Evolutionary conservation across 192 early-diverging fungal species (phyloP), one percentile per base, ranked within the genome.

Genomic region (Chytriomyces sp.): DNA sequence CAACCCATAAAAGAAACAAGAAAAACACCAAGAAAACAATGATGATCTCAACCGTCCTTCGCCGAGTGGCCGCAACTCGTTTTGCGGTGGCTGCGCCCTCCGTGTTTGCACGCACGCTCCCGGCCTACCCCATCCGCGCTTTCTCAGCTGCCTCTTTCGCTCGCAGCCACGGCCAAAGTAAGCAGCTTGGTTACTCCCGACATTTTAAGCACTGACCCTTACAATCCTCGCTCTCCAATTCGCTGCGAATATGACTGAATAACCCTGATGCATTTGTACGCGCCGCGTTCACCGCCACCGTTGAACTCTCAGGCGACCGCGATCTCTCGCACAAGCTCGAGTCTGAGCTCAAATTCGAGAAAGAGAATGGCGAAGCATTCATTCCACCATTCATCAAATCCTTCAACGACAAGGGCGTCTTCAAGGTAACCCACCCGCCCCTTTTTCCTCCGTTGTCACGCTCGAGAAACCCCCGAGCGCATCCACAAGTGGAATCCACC

Each of bases 311-410:
- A 81, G 86, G 85, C 50, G 95, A 94, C 82, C 78, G 79, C 69
- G 92, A 94, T 57, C 87, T 95, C 7, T 81, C 85, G 50, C 86
- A 91, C 80, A 91, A 90, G 61, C 87, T 97, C 63, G 75, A 78
- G 61, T 88, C 93, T 45, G 95, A 97, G 81, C 82, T 92, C 61
- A 79, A 87, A 43, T 94, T 93, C 79, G 95, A 96, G 82, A 84
- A 86, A 67, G 73, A 75, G 48, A 87, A 86, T 8, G 83, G 82
- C 28, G 89, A 88, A 45, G 79, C 85, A 53, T 84, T 72, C 13
- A 82, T 83, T 53, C 89, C 92, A 49, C 85, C 88, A 64, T 97
- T 94, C 79, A 82, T 95, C 45, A 85, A 91, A 77, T 85, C 88
- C 48, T 97, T 96, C 79, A 72, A 88, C 68, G 79, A 89, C 47